A percentile compares a stretch with the other conserved stretches of the same genome.
phyloP scores from a whole-genome alignment of 202 grass and related monocot species.

The Bolboschoenoplectus hybrid region DNA sequence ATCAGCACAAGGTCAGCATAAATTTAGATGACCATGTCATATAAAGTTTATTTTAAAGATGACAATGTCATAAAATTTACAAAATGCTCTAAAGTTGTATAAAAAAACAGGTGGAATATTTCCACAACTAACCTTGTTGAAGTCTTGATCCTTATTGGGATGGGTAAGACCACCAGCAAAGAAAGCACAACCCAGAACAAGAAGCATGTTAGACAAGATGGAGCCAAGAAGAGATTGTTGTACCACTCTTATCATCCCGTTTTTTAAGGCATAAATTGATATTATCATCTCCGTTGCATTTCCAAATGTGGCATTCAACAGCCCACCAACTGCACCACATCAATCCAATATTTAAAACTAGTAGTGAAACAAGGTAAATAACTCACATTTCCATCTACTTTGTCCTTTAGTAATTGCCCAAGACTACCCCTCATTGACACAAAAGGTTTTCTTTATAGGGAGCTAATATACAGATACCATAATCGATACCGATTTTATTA shows the following conservation, averaged over 20 bases:
- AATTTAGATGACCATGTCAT: neutral
- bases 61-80: neutral
- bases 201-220: slow-evolving; percentile 95
- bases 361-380: slow-evolving; percentile 2
- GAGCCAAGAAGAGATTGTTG: slow-evolving; percentile 95
- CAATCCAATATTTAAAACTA: slow-evolving; percentile 15
- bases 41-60: neutral
- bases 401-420: neutral
- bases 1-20: neutral
- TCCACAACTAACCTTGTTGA: slow-evolving; percentile 71
- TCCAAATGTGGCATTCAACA: slow-evolving; percentile 96
- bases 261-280: slow-evolving; percentile 92
- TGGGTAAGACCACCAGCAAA: slow-evolving; percentile 93
- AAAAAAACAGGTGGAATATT: slow-evolving; percentile 1
- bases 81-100: neutral
- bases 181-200: slow-evolving; percentile 97
- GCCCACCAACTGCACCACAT: slow-evolving; percentile 75
- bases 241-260: slow-evolving; percentile 95
- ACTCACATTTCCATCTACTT: neutral
- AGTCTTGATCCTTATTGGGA: slow-evolving; percentile 80
- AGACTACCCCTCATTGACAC: neutral
- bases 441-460: neutral
- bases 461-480: no score
- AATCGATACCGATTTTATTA: no score
- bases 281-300: slow-evolving; percentile 99